A percentile compares a stretch with the other conserved stretches of the same genome.
These are phyloP conservation scores for Apiotrichum gamsii DNA, from an alignment of 1,284 basidiomycete species.

Conservation along the genomic window DNA sequence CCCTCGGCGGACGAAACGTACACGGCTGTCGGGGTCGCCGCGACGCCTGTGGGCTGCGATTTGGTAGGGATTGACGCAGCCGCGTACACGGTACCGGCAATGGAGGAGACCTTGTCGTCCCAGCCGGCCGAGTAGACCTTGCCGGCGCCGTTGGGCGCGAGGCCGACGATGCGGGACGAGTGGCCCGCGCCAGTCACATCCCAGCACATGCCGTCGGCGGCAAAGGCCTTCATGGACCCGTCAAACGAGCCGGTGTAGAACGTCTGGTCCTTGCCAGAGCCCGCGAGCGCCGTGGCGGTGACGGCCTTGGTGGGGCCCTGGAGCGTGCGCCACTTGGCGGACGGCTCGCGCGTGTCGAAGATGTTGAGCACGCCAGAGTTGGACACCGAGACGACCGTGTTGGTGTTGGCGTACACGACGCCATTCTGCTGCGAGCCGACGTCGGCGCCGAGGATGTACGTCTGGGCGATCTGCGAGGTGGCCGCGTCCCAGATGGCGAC, in stretches of 20 bases:
- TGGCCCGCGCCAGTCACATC: slow-evolving; percentile 63
- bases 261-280: slow-evolving; percentile 47
- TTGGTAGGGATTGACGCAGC: slow-evolving; percentile 45
- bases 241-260: slow-evolving; percentile 80
- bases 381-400: slow-evolving; percentile 75
- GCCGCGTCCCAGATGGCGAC: slow-evolving; percentile 86
- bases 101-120: slow-evolving; percentile 67
- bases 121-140: slow-evolving; percentile 64
- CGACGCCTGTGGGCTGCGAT: slow-evolving; percentile 69
- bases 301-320: slow-evolving; percentile 72
- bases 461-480: slow-evolving; percentile 58
- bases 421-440: slow-evolving; percentile 77
- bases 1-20: slow-evolving; percentile 64
- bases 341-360: slow-evolving; percentile 67
- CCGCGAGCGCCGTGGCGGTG: slow-evolving; percentile 56
- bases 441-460: slow-evolving; percentile 65
- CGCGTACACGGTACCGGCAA: slow-evolving; percentile 52
- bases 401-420: slow-evolving; percentile 68
- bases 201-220: slow-evolving; percentile 49
- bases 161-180: slow-evolving; percentile 62
- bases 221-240: slow-evolving; percentile 66
- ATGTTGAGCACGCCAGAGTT: slow-evolving; percentile 77
- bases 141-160: slow-evolving; percentile 51
- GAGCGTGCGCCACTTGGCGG: slow-evolving; percentile 55
- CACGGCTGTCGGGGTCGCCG: slow-evolving; percentile 56